These are phyloP conservation scores for Fusarium sp. DNA, from an alignment of 2,329 filamentous ascomycete species.

Conservation along the genomic window DNA sequence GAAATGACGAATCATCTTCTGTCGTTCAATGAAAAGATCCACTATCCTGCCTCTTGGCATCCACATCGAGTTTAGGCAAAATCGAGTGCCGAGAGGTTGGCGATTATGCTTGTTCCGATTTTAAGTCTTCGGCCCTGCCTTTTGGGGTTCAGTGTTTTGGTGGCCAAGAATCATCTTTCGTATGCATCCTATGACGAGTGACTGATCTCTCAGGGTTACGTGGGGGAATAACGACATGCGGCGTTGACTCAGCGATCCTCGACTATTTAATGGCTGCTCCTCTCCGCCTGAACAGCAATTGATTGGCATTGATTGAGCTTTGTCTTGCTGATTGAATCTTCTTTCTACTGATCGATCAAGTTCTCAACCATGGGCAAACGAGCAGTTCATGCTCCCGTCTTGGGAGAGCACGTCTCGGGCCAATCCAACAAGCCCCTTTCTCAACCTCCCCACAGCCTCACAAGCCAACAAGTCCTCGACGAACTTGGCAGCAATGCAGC, in stretches of 20 bases:
- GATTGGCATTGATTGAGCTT: not conserved
- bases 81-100: not conserved
- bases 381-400: conserved; percentile 5
- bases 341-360: conserved; percentile 47
- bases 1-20: not conserved
- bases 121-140: conserved; percentile 51
- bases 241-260: not conserved
- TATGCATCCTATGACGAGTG: not conserved
- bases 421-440: conserved; percentile 54
- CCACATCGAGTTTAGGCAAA: not conserved
- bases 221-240: not conserved
- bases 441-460: conserved; percentile 65
- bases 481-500: conserved; percentile 63
- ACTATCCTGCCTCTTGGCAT: not conserved
- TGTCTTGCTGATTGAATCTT: not conserved
- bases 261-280: not conserved
- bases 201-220: not conserved
- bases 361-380: conserved; percentile 58
- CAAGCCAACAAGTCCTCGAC: conserved; percentile 57
- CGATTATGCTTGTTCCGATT: conserved; percentile 59
- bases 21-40: not conserved
- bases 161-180: not conserved
- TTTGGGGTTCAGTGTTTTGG: not conserved
- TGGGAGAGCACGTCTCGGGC: conserved; percentile 42
- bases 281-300: not conserved